These are phyloP conservation scores for Arachnomyces sp. DNA, from an alignment of 2,329 filamentous ascomycete genomes.

Conservation along the genomic window DNA sequence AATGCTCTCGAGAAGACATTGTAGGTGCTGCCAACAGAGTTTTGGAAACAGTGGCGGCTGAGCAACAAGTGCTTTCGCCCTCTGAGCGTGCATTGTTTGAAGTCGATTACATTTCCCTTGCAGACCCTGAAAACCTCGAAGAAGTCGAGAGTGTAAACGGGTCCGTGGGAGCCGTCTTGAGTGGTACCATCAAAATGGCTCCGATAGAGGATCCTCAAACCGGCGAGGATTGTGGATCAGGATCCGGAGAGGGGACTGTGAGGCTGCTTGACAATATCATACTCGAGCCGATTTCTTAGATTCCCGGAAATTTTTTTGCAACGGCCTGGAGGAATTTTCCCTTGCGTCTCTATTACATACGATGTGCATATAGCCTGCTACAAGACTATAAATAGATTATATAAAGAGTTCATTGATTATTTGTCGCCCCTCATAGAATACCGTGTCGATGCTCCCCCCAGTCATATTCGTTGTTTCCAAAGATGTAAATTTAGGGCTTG, in stretches of 20 bases:
- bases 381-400: no score
- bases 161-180: conserved; percentile 69
- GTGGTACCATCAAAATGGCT: conserved; percentile 83
- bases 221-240: conserved; percentile 64
- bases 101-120: conserved; percentile 86
- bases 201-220: conserved; percentile 63
- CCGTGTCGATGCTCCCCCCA: no score
- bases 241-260: conserved; percentile 66
- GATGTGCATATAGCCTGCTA: no score
- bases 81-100: conserved; percentile 64
- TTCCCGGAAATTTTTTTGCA: background rate
- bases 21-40: conserved; percentile 62
- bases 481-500: no score
- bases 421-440: no score
- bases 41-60: conserved; percentile 45
- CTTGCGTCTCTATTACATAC: no score
- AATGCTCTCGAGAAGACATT: conserved; percentile 56
- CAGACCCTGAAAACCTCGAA: conserved; percentile 74
- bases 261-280: conserved; percentile 93
- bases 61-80: conserved; percentile 56
- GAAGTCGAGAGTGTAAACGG: conserved; percentile 68
- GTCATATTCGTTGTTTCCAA: no score
- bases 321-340: background rate
- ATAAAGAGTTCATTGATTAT: no score
- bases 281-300: conserved; percentile 35